Percentiles rank a stretch among this genome's conserved stretches.
Conservation (phyloP, 257 asterid species). For the Salvia miltiorrhiza region DNA sequence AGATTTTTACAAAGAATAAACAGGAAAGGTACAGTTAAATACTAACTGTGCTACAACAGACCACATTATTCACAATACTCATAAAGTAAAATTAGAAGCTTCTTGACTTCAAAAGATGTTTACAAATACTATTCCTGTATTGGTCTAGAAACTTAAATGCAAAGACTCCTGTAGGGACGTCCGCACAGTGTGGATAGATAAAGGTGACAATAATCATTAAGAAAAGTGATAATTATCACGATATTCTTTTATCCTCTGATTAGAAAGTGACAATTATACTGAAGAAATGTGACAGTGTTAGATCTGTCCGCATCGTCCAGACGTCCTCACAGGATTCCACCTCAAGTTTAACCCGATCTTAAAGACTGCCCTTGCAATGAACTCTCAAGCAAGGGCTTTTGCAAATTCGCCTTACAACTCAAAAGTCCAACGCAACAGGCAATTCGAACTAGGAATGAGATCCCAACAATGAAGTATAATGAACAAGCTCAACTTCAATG, state of each 20-base stretch:
- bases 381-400: not conserved
- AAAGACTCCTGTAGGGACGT: no score
- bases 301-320: no score
- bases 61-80: not conserved
- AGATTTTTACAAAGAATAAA: not conserved
- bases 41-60: constrained; percentile 1
- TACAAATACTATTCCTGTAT: not conserved
- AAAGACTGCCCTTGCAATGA: not conserved
- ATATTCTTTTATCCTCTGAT: no score
- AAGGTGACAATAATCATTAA: no score
- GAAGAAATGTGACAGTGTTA: no score
- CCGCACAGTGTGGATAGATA: no score
- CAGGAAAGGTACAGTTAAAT: not conserved
- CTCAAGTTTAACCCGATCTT: not conserved
- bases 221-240: no score
- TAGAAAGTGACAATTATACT: no score
- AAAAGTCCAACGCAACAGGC: not conserved
- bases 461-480: not conserved
- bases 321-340: no score
- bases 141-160: not conserved
- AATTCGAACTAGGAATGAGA: not conserved
- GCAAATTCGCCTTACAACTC: not conserved
- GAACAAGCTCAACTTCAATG: not conserved
- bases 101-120: not conserved
- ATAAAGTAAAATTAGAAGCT: not conserved